Evolutionary conservation across 202 grass and related monocot genomes (phyloP).

Genomic region (Hordeum pubiflorum): DNA sequence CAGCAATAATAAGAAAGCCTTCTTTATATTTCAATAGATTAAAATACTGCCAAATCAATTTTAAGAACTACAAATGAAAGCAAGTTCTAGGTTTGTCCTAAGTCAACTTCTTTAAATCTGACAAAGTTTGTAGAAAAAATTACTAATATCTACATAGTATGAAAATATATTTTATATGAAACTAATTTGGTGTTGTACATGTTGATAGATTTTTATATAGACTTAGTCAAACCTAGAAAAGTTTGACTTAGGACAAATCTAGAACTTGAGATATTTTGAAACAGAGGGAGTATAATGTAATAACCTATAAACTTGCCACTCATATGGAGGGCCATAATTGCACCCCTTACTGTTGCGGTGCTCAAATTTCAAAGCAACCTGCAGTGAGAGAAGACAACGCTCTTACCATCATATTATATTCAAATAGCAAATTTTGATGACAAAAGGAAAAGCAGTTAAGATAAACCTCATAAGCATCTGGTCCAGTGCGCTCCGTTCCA

Average conservation of each 20-base stretch:
- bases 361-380: constrained; percentile 99
- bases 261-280: too few species aligned
- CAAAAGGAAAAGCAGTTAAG: background rate
- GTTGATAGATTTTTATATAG: too few species aligned
- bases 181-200: too few species aligned
- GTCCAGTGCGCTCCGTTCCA: constrained; percentile 67
- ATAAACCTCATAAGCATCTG: constrained; percentile 85
- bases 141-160: too few species aligned
- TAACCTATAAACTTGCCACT: constrained; percentile 99
- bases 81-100: background rate
- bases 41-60: background rate
- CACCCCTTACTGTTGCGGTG: constrained; percentile 97
- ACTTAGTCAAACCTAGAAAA: too few species aligned
- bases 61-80: background rate
- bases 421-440: background rate
- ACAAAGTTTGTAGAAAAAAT: too few species aligned
- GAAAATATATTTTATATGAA: too few species aligned
- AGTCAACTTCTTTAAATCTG: too few species aligned
- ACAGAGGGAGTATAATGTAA: background rate
- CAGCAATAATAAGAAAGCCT: background rate
- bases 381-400: constrained; percentile 11
- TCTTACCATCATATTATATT: background rate
- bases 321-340: constrained; percentile 95
- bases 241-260: too few species aligned
- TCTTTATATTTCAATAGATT: constrained; percentile 5